Percentiles rank a stretch among this genome's conserved stretches.
These are phyloP conservation scores for Hypoxylon subgilvum DNA, from an alignment of 495 filamentous ascomycete species.

Conservation along the genomic window DNA sequence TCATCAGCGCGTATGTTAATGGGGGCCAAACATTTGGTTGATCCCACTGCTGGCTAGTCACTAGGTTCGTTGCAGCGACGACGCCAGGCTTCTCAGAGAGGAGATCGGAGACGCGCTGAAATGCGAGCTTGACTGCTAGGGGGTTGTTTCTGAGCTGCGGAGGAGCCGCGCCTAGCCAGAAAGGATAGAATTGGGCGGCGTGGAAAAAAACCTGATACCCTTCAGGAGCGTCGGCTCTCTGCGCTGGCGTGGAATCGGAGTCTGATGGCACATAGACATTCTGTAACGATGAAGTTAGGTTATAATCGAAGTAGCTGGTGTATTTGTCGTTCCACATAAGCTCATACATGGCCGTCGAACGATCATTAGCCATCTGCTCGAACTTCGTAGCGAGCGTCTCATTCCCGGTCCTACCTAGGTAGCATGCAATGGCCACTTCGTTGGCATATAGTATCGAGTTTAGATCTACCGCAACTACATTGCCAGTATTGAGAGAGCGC, in stretches of 20 bases:
- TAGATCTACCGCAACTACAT: slow-evolving; percentile 53
- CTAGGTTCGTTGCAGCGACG: slow-evolving; percentile 53
- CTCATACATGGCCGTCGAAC: slow-evolving; percentile 52
- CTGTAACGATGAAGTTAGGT: slow-evolving; percentile 52
- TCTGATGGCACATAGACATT: slow-evolving; percentile 49
- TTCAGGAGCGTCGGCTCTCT: slow-evolving; percentile 42
- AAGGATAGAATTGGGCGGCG: slow-evolving; percentile 55
- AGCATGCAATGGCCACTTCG: slow-evolving; percentile 50
- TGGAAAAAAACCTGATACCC: slow-evolving; percentile 51
- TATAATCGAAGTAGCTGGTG: slow-evolving; percentile 59
- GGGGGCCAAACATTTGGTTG: slow-evolving; percentile 60
- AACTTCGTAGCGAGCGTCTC: slow-evolving; percentile 40
- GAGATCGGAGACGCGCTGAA: slow-evolving; percentile 42
- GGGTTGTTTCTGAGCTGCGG: slow-evolving; percentile 51
- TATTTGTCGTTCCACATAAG: slow-evolving; percentile 57
- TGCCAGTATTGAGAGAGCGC: slow-evolving; percentile 52
- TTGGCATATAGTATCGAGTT: slow-evolving; percentile 59
- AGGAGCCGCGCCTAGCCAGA: slow-evolving; percentile 60
- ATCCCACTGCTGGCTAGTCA: slow-evolving; percentile 60
- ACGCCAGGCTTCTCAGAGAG: slow-evolving; percentile 49
- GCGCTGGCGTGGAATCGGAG: slow-evolving; percentile 39
- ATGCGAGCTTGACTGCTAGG: slow-evolving; percentile 51
- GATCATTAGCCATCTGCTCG: slow-evolving; percentile 40
- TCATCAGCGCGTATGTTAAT: slow-evolving; percentile 54
- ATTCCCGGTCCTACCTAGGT: slow-evolving; percentile 45